These are phyloP conservation scores for Rhizopogon salebrosus DNA, from an alignment of 768 basidiomycete species.

Conservation along the genomic window DNA sequence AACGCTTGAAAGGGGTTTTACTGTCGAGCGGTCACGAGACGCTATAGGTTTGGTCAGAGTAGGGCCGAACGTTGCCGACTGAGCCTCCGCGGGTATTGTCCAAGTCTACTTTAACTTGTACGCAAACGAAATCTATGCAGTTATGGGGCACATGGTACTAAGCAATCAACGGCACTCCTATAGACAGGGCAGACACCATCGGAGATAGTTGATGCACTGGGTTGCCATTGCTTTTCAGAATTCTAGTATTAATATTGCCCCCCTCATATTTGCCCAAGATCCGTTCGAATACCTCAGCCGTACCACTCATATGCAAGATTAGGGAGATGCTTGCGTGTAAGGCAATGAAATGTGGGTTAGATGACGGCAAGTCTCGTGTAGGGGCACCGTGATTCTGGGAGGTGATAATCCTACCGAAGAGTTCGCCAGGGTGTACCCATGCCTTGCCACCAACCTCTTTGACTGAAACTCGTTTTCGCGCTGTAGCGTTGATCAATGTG, in stretches of 20 bases:
- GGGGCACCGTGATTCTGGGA: background rate
- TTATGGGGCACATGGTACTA: no score
- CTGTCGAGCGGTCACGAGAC: no score
- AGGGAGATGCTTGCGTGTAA: background rate
- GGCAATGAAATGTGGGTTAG: background rate
- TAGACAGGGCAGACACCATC: background rate
- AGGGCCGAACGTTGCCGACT: no score
- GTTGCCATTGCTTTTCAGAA: background rate
- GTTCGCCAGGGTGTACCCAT: background rate
- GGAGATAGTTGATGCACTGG: background rate
- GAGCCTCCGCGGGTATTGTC: no score
- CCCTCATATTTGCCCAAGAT: background rate
- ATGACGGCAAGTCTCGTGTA: background rate
- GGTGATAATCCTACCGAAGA: background rate
- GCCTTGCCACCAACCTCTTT: background rate
- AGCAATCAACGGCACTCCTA: no score
- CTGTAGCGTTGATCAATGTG: background rate
- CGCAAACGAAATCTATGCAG: no score
- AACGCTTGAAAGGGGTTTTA: no score
- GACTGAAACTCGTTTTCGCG: background rate
- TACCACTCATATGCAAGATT: background rate
- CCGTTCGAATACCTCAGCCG: background rate
- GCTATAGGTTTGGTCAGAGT: no score
- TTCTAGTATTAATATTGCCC: background rate
- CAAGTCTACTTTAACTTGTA: no score